Conservation (phyloP, 2,329 filamentous ascomycete genomes). For the Alternaria triticimaculans region DNA sequence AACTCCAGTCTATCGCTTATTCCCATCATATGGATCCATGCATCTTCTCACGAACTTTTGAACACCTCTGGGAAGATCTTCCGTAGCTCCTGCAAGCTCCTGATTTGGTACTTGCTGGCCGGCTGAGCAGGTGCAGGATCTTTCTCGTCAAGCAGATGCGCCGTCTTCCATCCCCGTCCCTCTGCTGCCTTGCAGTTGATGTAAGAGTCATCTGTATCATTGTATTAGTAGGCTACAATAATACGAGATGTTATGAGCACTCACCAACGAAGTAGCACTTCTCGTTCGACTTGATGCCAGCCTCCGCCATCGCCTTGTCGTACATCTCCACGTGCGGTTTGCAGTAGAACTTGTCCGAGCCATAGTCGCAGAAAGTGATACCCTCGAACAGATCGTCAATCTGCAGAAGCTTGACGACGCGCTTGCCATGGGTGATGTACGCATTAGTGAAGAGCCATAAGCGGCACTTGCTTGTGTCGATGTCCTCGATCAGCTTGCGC, state of each 20-base stretch:
- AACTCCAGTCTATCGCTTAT: not conserved
- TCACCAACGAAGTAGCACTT: conserved; percentile 93
- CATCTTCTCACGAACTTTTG: conserved; percentile 57
- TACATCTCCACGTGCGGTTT: conserved; percentile 88
- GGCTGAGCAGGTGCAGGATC: conserved; percentile 67
- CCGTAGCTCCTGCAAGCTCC: conserved; percentile 76
- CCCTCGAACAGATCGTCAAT: conserved; percentile 93
- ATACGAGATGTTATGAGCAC: conserved; percentile 41
- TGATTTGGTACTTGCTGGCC: conserved; percentile 77
- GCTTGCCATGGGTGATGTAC: conserved; percentile 83
- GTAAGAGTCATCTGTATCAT: conserved; percentile 78
- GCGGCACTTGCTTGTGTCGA: conserved; percentile 83
- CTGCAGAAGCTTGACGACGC: conserved; percentile 80
- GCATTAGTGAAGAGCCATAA: conserved; percentile 97
- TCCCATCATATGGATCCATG: too few species aligned
- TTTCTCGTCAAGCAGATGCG: conserved; percentile 82
- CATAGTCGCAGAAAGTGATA: conserved; percentile 93
- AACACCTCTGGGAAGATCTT: conserved; percentile 84
- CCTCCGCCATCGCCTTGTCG: conserved; percentile 85
- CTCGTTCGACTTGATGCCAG: conserved; percentile 69
- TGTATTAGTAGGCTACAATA: conserved; percentile 13
- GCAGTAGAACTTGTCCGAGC: conserved; percentile 74
- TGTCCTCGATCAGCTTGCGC: conserved; percentile 76
- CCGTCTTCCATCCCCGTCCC: conserved; percentile 83
- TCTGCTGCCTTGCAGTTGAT: conserved; percentile 80